Evolutionary conservation across 164 flowering plant genomes (phyloP).

Genomic region (Paratinospora sagittata): DNA sequence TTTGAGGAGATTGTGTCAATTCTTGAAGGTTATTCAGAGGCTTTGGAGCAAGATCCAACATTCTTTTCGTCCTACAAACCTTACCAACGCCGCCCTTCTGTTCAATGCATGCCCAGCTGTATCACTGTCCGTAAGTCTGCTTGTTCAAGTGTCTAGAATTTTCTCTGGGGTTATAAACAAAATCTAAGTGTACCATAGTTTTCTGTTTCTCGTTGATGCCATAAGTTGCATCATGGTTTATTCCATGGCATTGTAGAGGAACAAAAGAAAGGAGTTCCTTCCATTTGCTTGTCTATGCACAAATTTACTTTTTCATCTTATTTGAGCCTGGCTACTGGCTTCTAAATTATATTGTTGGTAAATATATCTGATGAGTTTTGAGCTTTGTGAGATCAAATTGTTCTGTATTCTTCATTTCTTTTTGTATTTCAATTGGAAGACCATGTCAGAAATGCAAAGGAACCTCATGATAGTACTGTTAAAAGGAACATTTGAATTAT

Average conservation of each 20-base stretch:
- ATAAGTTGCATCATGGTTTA: neutral
- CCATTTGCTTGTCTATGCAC: conserved; percentile 2
- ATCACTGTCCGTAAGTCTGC: conserved; percentile 24
- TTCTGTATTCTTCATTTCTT: neutral
- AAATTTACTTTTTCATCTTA: neutral
- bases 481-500: too few species aligned
- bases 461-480: too few species aligned
- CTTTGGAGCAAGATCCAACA: conserved; percentile 57
- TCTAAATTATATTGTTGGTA: neutral
- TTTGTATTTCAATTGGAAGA: neutral
- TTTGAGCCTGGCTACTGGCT: neutral
- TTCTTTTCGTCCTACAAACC: conserved; percentile 56
- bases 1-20: conserved; percentile 68
- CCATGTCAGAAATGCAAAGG: neutral
- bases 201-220: neutral
- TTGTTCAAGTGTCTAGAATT: conserved; percentile 23
- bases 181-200: conserved; percentile 29
- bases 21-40: conserved; percentile 52
- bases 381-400: neutral
- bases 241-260: neutral
- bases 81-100: conserved; percentile 18
- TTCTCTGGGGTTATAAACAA: conserved; percentile 10
- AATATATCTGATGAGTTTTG: neutral
- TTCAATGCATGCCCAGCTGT: conserved; percentile 50
- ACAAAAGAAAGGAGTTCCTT: conserved; percentile 4